Conservation (phyloP, 1,139 yeast genomes). For the Blastobotrys petasosporus region DNA sequence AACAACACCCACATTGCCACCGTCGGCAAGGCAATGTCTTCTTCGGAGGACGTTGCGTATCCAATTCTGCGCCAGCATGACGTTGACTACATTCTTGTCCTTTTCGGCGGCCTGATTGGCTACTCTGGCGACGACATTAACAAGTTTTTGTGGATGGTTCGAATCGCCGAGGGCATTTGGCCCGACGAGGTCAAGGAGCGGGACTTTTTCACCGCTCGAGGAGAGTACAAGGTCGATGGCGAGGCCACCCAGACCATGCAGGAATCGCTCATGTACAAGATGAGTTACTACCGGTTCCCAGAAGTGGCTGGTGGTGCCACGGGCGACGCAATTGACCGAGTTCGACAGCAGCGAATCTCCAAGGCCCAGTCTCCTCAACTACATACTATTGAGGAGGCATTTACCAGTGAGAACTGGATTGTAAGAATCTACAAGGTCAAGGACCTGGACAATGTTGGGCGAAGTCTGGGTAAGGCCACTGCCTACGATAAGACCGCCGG, state of each 20-base stretch:
- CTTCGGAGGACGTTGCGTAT: constrained; percentile 81
- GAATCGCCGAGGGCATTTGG: constrained; percentile 99
- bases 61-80: constrained; percentile 85
- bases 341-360: constrained; percentile 71
- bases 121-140: constrained; percentile 96
- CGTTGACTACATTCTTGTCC: constrained; percentile 88
- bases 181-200: constrained; percentile 92
- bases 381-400: constrained; percentile 85
- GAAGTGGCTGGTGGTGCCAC: constrained; percentile 47
- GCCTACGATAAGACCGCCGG: constrained; percentile 28
- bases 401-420: constrained; percentile 94
- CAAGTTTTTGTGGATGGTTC: constrained; percentile 97
- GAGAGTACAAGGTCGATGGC: constrained; percentile 84
- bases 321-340: constrained; percentile 74
- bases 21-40: constrained; percentile 98
- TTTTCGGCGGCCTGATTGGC: constrained; percentile 92
- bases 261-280: constrained; percentile 87
- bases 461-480: constrained; percentile 41
- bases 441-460: constrained; percentile 80
- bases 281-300: constrained; percentile 84
- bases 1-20: constrained; percentile 99
- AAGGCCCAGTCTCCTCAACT: constrained; percentile 51
- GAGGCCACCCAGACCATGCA: constrained; percentile 80
- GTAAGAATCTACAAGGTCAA: constrained; percentile 92
- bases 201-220: constrained; percentile 72